Conservation (phyloP, 495 filamentous ascomycete species). For the Aspergillus cavernicola region DNA sequence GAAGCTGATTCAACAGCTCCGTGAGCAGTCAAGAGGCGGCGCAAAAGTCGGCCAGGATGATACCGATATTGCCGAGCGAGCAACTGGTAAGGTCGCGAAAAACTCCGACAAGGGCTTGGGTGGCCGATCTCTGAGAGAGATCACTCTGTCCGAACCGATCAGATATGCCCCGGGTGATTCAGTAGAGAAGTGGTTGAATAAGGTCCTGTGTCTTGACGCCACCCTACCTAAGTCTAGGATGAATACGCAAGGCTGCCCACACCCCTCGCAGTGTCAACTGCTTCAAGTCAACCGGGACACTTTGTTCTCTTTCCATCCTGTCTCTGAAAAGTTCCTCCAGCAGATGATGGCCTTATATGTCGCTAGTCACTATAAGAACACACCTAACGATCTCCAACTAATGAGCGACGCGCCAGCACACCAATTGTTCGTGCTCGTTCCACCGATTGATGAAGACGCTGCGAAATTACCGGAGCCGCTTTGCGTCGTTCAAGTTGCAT, state of each 20-base stretch:
- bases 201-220: slow-evolving; percentile 87
- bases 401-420: slow-evolving; percentile 98
- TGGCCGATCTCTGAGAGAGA: slow-evolving; percentile 82
- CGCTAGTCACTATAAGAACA: slow-evolving; percentile 98
- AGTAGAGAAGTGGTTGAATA: slow-evolving; percentile 96
- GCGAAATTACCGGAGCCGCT: slow-evolving; percentile 86
- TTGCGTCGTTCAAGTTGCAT: slow-evolving; percentile 89
- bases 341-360: slow-evolving; percentile 98
- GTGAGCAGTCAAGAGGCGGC: slow-evolving; percentile 77
- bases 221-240: slow-evolving; percentile 75
- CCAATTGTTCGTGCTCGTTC: slow-evolving; percentile 91
- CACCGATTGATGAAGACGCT: slow-evolving; percentile 73
- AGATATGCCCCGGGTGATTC: slow-evolving; percentile 86
- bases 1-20: slow-evolving; percentile 95
- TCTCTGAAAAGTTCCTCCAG: slow-evolving; percentile 96
- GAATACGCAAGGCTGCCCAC: slow-evolving; percentile 76
- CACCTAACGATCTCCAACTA: slow-evolving; percentile 94
- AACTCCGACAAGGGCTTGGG: slow-evolving; percentile 57
- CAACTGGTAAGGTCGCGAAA: slow-evolving; percentile 64
- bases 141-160: slow-evolving; percentile 90
- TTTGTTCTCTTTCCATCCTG: slow-evolving; percentile 94
- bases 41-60: slow-evolving; percentile 50
- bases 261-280: slow-evolving; percentile 85
- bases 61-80: slow-evolving; percentile 67
- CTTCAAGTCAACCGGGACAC: slow-evolving; percentile 95